Evolutionary conservation across 306 rosid species (phyloP).

Genomic region (Ormosia semicastrata): DNA sequence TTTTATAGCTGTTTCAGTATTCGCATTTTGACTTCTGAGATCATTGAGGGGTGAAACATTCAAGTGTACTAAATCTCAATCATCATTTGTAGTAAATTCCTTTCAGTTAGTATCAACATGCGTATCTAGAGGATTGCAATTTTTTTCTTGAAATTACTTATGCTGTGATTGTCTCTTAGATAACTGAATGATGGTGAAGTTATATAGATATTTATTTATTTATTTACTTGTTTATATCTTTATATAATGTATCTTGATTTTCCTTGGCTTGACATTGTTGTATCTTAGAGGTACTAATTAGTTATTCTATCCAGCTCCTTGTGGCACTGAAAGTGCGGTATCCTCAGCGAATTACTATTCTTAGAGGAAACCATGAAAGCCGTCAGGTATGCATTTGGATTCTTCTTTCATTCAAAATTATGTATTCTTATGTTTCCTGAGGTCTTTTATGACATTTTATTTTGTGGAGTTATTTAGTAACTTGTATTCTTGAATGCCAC

Average conservation of each 20-base stretch:
- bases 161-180: neutral
- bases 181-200: neutral
- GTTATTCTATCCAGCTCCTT: slow-evolving; percentile 51
- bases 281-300: slow-evolving; percentile 13
- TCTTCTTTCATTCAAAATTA: neutral
- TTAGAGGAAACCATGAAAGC: slow-evolving; percentile 87
- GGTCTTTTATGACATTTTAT: neutral
- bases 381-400: slow-evolving; percentile 58
- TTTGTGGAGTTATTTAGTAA: neutral
- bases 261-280: neutral
- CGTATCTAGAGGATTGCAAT: neutral
- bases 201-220: neutral
- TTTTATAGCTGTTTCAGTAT: neutral
- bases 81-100: neutral
- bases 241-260: neutral
- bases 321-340: slow-evolving; percentile 81
- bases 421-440: neutral
- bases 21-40: neutral
- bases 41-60: neutral
- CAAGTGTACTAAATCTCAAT: neutral
- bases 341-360: slow-evolving; percentile 79
- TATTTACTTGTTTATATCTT: neutral
- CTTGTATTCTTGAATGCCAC: neutral
- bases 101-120: neutral
- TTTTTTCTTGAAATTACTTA: neutral